These are phyloP conservation scores for Pythium oligandrum DNA, from an alignment of 352 stramenopile species.

Conservation along the genomic window DNA sequence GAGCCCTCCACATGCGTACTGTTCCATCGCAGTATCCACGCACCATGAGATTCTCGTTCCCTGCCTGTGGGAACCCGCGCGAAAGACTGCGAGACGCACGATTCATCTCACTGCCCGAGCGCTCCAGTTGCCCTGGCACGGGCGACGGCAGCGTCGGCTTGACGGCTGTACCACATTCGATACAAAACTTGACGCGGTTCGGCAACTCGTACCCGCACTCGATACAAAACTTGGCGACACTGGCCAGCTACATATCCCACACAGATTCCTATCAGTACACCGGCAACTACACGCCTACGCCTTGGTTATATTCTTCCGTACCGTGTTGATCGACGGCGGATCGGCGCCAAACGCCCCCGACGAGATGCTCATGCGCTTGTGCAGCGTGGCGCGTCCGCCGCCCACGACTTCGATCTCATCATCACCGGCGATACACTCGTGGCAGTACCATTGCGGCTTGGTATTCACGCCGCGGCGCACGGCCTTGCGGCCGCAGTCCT, in stretches of 20 bases:
- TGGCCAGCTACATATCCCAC: no score
- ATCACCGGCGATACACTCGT: slow-evolving; percentile 58
- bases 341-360: slow-evolving; percentile 18
- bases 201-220: slow-evolving; percentile 82
- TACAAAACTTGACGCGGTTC: slow-evolving; percentile 79
- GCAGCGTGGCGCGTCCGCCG: slow-evolving; percentile 29
- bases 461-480: slow-evolving; percentile 45
- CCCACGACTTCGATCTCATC: slow-evolving; percentile 62
- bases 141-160: slow-evolving; percentile 50
- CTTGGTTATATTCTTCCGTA: slow-evolving; percentile 2
- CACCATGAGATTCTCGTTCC: no score
- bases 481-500: slow-evolving; percentile 78
- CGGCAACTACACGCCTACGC: neutral
- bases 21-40: no score
- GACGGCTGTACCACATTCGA: slow-evolving; percentile 77
- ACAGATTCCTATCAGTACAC: no score
- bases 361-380: slow-evolving; percentile 66
- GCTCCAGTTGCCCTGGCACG: neutral
- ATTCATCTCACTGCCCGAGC: slow-evolving; percentile 15
- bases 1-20: no score
- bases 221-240: slow-evolving; percentile 74
- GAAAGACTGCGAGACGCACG: slow-evolving; percentile 35
- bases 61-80: slow-evolving; percentile 15
- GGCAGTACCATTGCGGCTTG: slow-evolving; percentile 79
- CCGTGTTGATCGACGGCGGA: slow-evolving; percentile 18